phyloP scores from a whole-genome alignment of 768 basidiomycete genomes.

The Termitomyces sp. region DNA sequence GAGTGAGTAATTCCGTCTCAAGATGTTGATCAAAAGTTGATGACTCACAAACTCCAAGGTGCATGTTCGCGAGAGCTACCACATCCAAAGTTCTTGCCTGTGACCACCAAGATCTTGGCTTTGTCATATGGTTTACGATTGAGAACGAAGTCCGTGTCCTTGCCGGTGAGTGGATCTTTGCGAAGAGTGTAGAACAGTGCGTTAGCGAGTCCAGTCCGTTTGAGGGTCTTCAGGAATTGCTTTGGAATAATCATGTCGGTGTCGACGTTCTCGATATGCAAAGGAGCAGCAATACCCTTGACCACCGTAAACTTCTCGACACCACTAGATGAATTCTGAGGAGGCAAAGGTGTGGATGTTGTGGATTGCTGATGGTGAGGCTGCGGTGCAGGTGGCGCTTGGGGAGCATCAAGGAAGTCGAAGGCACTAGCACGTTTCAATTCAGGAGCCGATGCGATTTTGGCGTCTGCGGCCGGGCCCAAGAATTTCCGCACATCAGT shows the following conservation, averaged over 20 bases:
- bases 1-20: conserved; percentile 1
- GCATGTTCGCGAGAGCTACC: conserved; percentile 90
- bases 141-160: conserved; percentile 79
- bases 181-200: conserved; percentile 82
- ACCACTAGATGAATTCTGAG: conserved; percentile 37
- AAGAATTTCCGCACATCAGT: conserved; percentile 81
- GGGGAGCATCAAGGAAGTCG: conserved; percentile 74
- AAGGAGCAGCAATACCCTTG: conserved; percentile 73
- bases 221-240: conserved; percentile 89
- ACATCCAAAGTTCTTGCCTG: conserved; percentile 87
- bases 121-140: conserved; percentile 75
- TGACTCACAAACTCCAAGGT: conserved; percentile 74
- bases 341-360: conserved; percentile 29
- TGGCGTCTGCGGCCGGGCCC: conserved; percentile 37
- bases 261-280: conserved; percentile 82
- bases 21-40: background rate
- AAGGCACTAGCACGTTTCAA: conserved; percentile 67
- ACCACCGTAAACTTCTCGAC: conserved; percentile 63
- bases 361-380: conserved; percentile 29
- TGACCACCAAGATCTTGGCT: conserved; percentile 77
- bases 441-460: conserved; percentile 39
- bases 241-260: conserved; percentile 95
- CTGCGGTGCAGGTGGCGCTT: conserved; percentile 43
- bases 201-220: conserved; percentile 80
- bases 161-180: conserved; percentile 71